Percentiles rank a stretch among this genome's conserved stretches.
Evolutionary conservation across 1,284 basidiomycete genomes (phyloP).

Genomic region (Ustilago nuda): DNA sequence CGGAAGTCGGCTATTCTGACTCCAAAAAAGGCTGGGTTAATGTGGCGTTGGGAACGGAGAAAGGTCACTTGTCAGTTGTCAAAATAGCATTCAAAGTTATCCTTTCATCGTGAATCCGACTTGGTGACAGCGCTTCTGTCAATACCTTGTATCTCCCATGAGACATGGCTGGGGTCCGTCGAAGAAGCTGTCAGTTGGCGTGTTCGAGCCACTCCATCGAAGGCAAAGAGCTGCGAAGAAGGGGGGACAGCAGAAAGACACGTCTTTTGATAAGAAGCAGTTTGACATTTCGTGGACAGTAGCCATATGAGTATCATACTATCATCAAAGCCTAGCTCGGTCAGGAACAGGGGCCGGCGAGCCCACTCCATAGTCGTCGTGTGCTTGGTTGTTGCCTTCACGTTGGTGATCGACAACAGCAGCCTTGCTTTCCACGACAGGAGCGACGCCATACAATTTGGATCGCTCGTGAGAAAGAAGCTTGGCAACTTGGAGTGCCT

Average conservation of each 20-base stretch:
- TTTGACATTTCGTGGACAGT: background rate
- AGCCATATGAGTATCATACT: background rate
- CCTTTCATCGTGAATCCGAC: no score
- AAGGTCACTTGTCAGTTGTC: no score
- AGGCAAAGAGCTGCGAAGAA: no score
- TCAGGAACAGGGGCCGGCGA: constrained; percentile 52
- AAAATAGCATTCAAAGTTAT: no score
- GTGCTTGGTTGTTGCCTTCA: constrained; percentile 27
- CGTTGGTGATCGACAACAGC: constrained; percentile 30
- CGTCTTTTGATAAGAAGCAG: background rate
- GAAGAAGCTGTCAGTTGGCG: no score
- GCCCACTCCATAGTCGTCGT: constrained; percentile 52
- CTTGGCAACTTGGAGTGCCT: constrained; percentile 50
- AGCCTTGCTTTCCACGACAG: constrained; percentile 20
- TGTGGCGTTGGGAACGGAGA: no score
- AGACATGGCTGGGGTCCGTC: no score
- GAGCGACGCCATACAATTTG: constrained; percentile 56
- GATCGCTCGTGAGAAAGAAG: constrained; percentile 63
- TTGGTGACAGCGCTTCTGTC: no score
- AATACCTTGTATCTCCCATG: no score
- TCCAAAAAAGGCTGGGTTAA: no score
- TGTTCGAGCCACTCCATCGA: background rate
- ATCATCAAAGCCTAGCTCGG: constrained; percentile 38
- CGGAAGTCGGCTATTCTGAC: no score
- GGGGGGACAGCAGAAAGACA: background rate